These are phyloP conservation scores for Sarcodon aspratus DNA, from an alignment of 768 basidiomycete genomes.

Conservation along the genomic window DNA sequence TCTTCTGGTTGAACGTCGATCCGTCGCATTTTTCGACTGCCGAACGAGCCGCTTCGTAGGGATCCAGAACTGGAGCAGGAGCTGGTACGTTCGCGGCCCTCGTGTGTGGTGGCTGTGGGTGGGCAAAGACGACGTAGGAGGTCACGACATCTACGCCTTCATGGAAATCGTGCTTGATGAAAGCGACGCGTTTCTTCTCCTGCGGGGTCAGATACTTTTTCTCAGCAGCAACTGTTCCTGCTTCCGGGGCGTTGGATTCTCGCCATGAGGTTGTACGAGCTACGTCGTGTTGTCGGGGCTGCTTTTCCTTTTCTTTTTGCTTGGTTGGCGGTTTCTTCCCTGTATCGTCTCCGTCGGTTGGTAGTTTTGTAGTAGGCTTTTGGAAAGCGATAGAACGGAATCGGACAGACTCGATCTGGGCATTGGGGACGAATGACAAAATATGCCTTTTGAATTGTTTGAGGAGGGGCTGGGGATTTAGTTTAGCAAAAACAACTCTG, in stretches of 20 bases:
- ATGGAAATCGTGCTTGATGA: constrained; percentile 90
- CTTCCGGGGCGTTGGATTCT: constrained; percentile 27
- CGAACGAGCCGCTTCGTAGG: constrained; percentile 54
- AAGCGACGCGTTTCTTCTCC: constrained; percentile 90
- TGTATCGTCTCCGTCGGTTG: constrained; percentile 12
- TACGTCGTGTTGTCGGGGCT: constrained; percentile 36
- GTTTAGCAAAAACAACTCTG: not conserved
- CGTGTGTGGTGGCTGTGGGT: constrained; percentile 30
- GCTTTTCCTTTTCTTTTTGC: constrained; percentile 11
- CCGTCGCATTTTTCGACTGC: constrained; percentile 57
- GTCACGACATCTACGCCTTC: constrained; percentile 63
- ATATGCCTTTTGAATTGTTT: constrained; percentile 75
- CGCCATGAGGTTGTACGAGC: constrained; percentile 54
- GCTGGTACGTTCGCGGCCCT: constrained; percentile 43
- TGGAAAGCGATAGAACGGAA: constrained; percentile 93
- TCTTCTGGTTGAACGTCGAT: constrained; percentile 62
- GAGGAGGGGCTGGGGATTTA: constrained; percentile 43
- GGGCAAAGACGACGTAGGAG: constrained; percentile 87
- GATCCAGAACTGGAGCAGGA: constrained; percentile 38
- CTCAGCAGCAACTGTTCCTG: constrained; percentile 29
- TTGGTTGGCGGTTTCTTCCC: constrained; percentile 13
- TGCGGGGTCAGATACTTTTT: constrained; percentile 66
- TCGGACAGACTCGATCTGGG: constrained; percentile 85
- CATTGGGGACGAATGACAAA: constrained; percentile 52
- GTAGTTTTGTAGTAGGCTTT: constrained; percentile 58